Base-by-base conservation (phyloP, 331 rosid genomes). In the Malus hybrid region DNA sequence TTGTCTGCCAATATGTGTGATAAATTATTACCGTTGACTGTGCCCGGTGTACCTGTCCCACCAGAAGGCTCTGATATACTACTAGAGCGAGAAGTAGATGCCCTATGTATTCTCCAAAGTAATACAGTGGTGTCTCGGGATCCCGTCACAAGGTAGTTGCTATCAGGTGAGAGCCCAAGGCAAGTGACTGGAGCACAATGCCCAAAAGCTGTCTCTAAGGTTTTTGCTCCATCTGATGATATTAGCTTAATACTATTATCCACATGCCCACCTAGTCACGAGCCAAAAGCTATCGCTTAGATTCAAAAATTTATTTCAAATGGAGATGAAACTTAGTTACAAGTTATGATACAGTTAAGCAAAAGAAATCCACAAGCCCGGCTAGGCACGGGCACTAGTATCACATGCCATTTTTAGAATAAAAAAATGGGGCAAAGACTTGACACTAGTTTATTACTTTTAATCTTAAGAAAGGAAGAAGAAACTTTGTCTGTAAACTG, bases 161-260 rank as follows among this genome's bases (percentile, higher is more conserved):
- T 88, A 85, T 95, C 91, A 10, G 88, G 83, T 75, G 99, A 95
- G 75, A 95, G 93, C 65, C 91, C 87, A 64, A 95, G 85, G 80
- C 97, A 90, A 36, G 99, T 95, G 62, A 92, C 97, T 16, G 99
- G 97, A 74, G 97, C 97, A 84, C 97, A 84, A 80, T 95, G 99
- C 7, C 87, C 99, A 81, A 79, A 82, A 54, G 97, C 99, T 61
- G 92, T 90, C 83, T 95, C 99, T 76, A 95, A 70, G 78, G 99
- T 88, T 89, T 85, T 90, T 77, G 97, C 97, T 77, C 97, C 97
- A 76, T 90, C 97, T 6, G 92, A 85, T 71, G 97, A 95, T 83
- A 95, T 71, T 71, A 95, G 75, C 86, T 87, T 89, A 78, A 95
- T 81, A 85, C 97, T 89, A 81, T 89, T 92, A 81, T 95, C 99